Evolutionary conservation across 306 rosid genomes (phyloP), one percentile per base, ranked within the genome.

Genomic region (Begonia masoniana): DNA sequence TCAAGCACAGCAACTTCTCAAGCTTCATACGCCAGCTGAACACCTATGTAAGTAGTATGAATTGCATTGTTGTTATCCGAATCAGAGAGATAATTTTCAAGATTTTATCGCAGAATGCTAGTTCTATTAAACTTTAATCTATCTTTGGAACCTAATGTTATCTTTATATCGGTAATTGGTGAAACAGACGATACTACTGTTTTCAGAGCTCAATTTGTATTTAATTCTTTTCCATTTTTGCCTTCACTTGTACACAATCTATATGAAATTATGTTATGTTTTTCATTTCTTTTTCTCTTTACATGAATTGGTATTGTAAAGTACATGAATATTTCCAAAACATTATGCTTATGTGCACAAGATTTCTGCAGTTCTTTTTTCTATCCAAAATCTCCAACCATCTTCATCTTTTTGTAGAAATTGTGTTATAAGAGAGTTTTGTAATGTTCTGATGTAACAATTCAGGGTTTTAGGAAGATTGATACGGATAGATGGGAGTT

Each of bases 11-110:
- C 4, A 87, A 83, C 51, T 87, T 87, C 76, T 87, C 96, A 13
- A 87, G 96, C 73, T 87, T 87, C 78, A 72, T 87, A 54, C 89
- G 96, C 23, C 96, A 87, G 63, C 96, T 87, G 61, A 87, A 87
- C 55, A 80, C 96, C 1, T 87, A 87, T 60, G 94, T 87, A 68
- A 78, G 88, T 76, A 12, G 49, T 11, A 45, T 45, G 49, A 45
- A 10, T 10, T 45, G 13, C 49, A n/a, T 2, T 45, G 10, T 45
- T 31, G 7, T 31, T 31, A 31, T 6, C 8, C 39, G 39, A 31
- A 31, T 31, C 39, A 31, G 39, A 31, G 7, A 6, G 39, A 31
- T 31, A 31, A 31, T 5, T 31, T 21, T 31, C 39, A 31, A 31
- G 39, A 31, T 31, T 31, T 31, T 6, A 31, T 31, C 8, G 7